Conservation (phyloP, 2,329 filamentous ascomycete genomes). For the Neonectria faginata region DNA sequence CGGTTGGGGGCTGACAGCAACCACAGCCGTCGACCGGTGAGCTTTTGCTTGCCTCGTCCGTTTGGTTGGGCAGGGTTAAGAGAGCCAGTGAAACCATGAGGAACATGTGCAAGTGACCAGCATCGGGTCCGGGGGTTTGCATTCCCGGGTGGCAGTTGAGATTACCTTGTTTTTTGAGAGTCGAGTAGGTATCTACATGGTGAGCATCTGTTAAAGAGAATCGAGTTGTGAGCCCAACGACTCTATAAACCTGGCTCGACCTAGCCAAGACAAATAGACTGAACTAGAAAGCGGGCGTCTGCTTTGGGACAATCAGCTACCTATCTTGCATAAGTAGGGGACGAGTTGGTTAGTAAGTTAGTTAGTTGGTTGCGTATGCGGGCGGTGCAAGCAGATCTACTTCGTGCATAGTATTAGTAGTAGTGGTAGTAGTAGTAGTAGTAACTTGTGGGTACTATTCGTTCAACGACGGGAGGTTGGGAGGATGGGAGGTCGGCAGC, state of each 20-base stretch:
- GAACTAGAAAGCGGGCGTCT: neutral
- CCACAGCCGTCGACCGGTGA: conserved; percentile 34
- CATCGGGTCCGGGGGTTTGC: conserved; percentile 14
- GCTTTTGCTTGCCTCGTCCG: conserved; percentile 17
- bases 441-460: too few species aligned
- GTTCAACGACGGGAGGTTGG: too few species aligned
- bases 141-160: conserved; percentile 1
- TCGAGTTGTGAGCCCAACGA: neutral
- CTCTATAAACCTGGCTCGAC: too few species aligned
- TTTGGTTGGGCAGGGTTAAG: conserved; percentile 23
- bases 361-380: neutral
- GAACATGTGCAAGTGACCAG: conserved; percentile 20
- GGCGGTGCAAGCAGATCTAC: too few species aligned
- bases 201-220: neutral
- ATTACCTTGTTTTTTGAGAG: conserved; percentile 8
- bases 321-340: neutral
- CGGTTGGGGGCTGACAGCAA: conserved; percentile 32
- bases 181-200: neutral
- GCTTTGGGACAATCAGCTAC: neutral
- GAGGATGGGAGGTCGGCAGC: neutral
- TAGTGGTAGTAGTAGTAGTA: too few species aligned
- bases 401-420: too few species aligned
- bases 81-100: conserved; percentile 17
- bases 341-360: neutral
- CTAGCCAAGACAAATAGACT: neutral